Evolutionary conservation across 2,329 filamentous ascomycete genomes (phyloP).

Genomic region (Malbranchea zuffiana): DNA sequence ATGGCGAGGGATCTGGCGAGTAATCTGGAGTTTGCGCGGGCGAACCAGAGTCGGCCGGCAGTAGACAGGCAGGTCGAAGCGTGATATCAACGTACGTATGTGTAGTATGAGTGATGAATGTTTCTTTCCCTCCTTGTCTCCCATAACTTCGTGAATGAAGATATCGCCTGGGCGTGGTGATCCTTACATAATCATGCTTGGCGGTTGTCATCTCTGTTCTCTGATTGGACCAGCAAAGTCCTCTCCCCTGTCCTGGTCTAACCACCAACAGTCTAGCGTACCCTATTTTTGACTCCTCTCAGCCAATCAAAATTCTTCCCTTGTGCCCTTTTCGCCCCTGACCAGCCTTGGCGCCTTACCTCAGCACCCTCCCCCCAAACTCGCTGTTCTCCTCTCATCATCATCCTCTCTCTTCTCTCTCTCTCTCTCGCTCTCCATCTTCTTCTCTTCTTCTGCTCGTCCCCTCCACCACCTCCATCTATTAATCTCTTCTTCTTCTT

Average conservation of each 20-base stretch:
- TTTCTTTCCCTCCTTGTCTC: neutral
- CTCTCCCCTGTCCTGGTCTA: slow-evolving; percentile 1
- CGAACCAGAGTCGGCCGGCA: slow-evolving; percentile 26
- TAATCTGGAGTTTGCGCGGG: slow-evolving; percentile 35
- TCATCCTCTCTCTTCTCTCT: slow-evolving; percentile 7
- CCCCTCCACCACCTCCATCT: slow-evolving; percentile 16
- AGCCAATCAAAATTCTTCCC: slow-evolving; percentile 3
- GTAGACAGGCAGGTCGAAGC: slow-evolving; percentile 7
- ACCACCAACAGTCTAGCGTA: slow-evolving; percentile 1
- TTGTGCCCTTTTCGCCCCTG: slow-evolving; percentile 7
- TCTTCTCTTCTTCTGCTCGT: slow-evolving; percentile 20
- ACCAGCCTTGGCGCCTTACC: neutral
- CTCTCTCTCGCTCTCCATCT: slow-evolving; percentile 18
- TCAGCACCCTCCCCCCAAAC: neutral
- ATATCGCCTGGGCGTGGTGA: no score
- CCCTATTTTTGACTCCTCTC: neutral
- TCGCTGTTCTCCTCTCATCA: neutral
- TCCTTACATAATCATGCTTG: no score
- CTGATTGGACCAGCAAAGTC: slow-evolving; percentile 8
- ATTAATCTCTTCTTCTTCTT: slow-evolving; percentile 10
- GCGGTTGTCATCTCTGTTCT: neutral
- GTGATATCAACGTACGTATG: neutral
- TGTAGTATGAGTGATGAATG: neutral
- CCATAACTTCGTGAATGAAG: no score
- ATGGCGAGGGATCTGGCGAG: slow-evolving; percentile 38